Base-by-base conservation (phyloP, 768 basidiomycete species). In the Amyloporia xantha region DNA sequence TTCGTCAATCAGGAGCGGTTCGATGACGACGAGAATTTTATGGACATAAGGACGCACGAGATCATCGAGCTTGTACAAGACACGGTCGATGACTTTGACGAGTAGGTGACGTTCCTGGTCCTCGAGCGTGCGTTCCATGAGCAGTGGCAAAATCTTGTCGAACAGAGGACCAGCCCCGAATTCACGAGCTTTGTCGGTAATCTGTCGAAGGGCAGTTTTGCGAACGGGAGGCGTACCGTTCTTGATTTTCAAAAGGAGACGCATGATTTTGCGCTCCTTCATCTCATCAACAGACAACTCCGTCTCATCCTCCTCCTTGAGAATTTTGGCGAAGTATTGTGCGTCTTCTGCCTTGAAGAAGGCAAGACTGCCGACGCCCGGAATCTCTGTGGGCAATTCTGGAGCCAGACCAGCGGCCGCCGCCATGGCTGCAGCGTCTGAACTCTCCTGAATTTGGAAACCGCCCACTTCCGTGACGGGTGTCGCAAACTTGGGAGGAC, bases 201-300 rank as follows among this genome's bases (percentile, higher is more conserved):
- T 98, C 64, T 98, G 95, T 44, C 95, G 81, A 30, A 98, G 82
- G 11, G 96, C 96, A 1, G 95, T 92, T 68, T 99, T 99, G 50
- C 96, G 86, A 51, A 97, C 93, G 10, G 96, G 95, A 23, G 96
- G 96, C 2, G 95, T 98, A 42, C 96, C 96, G 63, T 98, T 99
- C 76, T 99, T 98, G 71, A 99, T 98, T 71, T 98, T 98, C 58
- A 99, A 78, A 46, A 99, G 73, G 20, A 99, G 71, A 21, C 96
- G 86, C 94, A 98, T 97, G 59, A 98, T 98, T 68, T 98, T 99
- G 62, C 95, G 84, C 71, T 98, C 96, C 71, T 99, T 99, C 82
- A 98, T 88, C 72, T 99, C 96, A 43, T 98, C 96, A 6, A 98
- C 87, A 0, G 87, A 82, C 41, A 97, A 73, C 63, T 87, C 82